These are phyloP conservation scores for Pelargonium cotyledonis DNA, from an alignment of 441 rosid genomes.

Conservation along the genomic window DNA sequence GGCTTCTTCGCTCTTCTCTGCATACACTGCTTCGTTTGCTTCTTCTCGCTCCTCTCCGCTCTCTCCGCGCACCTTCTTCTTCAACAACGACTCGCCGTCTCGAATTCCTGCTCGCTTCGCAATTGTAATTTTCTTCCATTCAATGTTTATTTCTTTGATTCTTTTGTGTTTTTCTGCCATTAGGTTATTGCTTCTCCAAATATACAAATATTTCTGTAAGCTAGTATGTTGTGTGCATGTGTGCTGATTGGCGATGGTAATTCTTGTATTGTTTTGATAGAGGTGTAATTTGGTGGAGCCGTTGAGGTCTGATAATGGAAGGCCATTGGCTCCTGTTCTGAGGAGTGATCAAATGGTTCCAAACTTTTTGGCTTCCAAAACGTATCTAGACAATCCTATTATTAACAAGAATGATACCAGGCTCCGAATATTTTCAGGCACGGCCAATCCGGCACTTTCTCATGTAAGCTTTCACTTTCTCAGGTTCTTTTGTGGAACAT, in stretches of 20 bases:
- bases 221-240: neutral
- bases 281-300: slow-evolving; percentile 66
- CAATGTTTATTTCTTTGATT: neutral
- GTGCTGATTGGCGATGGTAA: neutral
- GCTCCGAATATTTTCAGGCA: slow-evolving; percentile 84
- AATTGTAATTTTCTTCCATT: neutral
- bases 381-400: slow-evolving; percentile 27
- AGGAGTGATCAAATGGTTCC: slow-evolving; percentile 28
- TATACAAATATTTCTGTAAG: neutral
- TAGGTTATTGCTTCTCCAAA: neutral
- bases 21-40: neutral
- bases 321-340: slow-evolving; percentile 39
- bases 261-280: slow-evolving; percentile 24
- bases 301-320: slow-evolving; percentile 50
- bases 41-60: neutral
- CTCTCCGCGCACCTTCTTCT: slow-evolving; percentile 2
- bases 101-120: neutral
- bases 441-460: slow-evolving; percentile 80
- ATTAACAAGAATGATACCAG: slow-evolving; percentile 43
- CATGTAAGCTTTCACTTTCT: slow-evolving; percentile 41
- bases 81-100: neutral
- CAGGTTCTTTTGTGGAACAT: slow-evolving; percentile 25
- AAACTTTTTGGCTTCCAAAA: slow-evolving; percentile 30
- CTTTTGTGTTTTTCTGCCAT: neutral
- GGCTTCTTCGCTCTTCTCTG: neutral